phyloP scores from a whole-genome alignment of 192 early-diverging fungal species.

The Diversispora eburnea region DNA sequence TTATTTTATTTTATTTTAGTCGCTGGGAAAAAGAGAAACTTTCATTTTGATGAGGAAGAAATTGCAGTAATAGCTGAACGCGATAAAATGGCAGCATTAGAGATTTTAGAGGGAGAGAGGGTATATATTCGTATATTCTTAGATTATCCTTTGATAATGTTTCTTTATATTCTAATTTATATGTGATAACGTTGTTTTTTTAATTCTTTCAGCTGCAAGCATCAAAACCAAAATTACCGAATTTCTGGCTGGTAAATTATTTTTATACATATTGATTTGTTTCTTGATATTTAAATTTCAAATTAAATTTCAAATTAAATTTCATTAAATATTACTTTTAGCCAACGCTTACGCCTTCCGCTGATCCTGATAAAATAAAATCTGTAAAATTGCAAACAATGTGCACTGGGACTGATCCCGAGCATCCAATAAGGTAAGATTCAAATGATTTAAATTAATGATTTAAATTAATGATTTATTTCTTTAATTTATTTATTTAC shows the following conservation, averaged over 20 bases:
- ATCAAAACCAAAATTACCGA: conserved; percentile 44
- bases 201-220: conserved; percentile 25
- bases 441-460: not conserved
- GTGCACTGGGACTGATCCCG: conserved; percentile 60
- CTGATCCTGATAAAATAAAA: conserved; percentile 51
- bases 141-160: not conserved
- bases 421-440: conserved; percentile 60
- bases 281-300: conserved; percentile 12
- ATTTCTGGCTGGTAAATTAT: conserved; percentile 27
- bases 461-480: conserved; percentile 5
- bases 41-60: conserved; percentile 34
- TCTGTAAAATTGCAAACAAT: conserved; percentile 54
- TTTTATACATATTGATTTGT: not conserved
- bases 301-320: not conserved
- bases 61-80: conserved; percentile 30
- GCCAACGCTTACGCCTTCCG: conserved; percentile 70
- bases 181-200: not conserved
- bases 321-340: conserved; percentile 28
- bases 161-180: not conserved
- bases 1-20: not conserved
- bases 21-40: conserved; percentile 37
- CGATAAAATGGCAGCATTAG: conserved; percentile 33
- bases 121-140: not conserved
- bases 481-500: not conserved
- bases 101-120: conserved; percentile 36